phyloP scores from a whole-genome alignment of 139 green algal species.

The Chlorella vulgaris region DNA sequence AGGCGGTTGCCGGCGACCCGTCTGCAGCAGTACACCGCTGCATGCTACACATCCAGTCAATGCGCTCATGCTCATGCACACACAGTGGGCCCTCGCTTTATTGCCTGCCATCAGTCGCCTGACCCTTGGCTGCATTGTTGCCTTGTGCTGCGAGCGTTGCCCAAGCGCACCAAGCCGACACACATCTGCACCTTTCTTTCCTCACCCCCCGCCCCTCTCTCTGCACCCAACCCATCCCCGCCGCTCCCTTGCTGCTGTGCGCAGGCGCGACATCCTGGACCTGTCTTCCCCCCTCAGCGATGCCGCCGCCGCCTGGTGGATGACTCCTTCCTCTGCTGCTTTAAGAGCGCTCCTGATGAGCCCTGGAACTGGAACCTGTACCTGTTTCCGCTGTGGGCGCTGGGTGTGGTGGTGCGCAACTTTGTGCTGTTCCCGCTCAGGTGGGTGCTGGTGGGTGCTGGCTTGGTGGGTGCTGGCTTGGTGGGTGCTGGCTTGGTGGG shows the following conservation, averaged over 20 bases:
- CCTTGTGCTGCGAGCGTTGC: too few species aligned
- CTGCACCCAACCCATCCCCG: neutral
- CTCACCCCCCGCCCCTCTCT: neutral
- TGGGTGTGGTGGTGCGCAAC: constrained; percentile 78
- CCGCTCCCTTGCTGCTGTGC: neutral
- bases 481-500: too few species aligned
- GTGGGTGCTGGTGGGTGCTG: too few species aligned
- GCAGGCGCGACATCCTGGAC: constrained; percentile 75
- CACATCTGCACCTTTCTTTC: too few species aligned
- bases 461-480: too few species aligned
- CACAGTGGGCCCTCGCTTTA: neutral
- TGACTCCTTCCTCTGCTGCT: constrained; percentile 96
- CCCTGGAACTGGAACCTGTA: constrained; percentile 99
- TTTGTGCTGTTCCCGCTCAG: constrained; percentile 83
- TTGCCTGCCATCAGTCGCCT: neutral
- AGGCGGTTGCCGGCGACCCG: too few species aligned
- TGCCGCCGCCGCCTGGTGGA: constrained; percentile 88
- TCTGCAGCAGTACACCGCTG: too few species aligned
- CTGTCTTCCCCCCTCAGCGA: constrained; percentile 84
- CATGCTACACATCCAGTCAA: too few species aligned
- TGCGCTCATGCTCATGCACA: neutral
- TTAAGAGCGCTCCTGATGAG: constrained; percentile 70
- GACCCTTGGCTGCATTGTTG: too few species aligned
- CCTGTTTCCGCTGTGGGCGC: constrained; percentile 88
- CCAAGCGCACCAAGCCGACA: too few species aligned